These are phyloP conservation scores for Rhodotorula babjevae DNA, from an alignment of 768 basidiomycete genomes.

Conservation along the genomic window DNA sequence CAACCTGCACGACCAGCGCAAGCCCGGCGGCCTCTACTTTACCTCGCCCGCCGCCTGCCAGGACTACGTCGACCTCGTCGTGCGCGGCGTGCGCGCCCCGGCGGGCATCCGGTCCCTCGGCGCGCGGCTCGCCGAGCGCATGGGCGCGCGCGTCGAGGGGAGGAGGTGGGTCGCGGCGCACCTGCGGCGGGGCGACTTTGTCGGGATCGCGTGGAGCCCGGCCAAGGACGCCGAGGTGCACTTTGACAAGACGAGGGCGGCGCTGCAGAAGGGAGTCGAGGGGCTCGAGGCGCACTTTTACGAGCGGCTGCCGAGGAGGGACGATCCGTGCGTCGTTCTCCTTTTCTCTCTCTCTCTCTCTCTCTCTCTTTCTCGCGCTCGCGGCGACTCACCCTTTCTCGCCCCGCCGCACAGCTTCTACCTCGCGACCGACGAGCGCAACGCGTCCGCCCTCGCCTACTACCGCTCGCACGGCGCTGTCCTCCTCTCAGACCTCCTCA, in stretches of 20 bases:
- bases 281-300: background rate
- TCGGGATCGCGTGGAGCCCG: conserved; percentile 9
- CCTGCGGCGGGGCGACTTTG: conserved; percentile 23
- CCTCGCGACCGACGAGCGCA: conserved; percentile 13
- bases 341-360: background rate
- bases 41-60: background rate
- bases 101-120: background rate
- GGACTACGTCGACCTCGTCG: background rate
- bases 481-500: conserved; percentile 17
- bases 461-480: conserved; percentile 8
- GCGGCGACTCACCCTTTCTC: background rate
- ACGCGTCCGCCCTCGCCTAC: conserved; percentile 3
- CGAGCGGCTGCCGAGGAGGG: background rate
- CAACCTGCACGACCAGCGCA: conserved; percentile 18
- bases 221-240: background rate
- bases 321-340: conserved; percentile 19
- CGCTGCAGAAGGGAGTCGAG: background rate
- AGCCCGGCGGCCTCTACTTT: conserved; percentile 22
- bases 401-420: background rate
- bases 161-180: conserved; percentile 30
- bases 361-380: background rate
- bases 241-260: background rate
- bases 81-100: background rate
- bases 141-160: conserved; percentile 6
- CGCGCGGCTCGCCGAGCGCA: conserved; percentile 2